Evolutionary conservation across 345 rosid species (phyloP).

Genomic region (Syzygium jambos): DNA sequence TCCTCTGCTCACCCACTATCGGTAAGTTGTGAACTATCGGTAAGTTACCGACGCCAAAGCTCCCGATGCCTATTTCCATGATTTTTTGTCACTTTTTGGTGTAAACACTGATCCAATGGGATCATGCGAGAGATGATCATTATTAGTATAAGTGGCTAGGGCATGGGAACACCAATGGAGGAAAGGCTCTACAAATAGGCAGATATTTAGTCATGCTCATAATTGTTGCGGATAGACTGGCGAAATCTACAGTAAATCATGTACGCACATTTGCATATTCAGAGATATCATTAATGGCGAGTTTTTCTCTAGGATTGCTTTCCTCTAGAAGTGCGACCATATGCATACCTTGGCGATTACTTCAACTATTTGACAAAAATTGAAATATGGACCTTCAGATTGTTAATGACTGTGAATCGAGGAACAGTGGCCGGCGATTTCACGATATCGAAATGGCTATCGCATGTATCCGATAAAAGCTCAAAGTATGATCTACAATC

Average conservation of each 20-base stretch:
- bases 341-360: not conserved
- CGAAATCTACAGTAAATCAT: too few species aligned
- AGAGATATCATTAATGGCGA: not conserved
- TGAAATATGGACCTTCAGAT: not conserved
- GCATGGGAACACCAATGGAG: not conserved
- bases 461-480: not conserved
- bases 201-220: not conserved
- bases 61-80: too few species aligned
- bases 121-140: not conserved
- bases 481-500: not conserved
- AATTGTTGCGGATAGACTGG: not conserved
- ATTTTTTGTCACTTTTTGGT: too few species aligned
- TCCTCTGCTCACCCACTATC: too few species aligned
- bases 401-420: too few species aligned
- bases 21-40: too few species aligned
- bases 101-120: not conserved
- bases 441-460: not conserved
- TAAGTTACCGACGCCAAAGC: too few species aligned
- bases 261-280: not conserved
- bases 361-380: not conserved
- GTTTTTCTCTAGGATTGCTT: not conserved
- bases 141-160: not conserved
- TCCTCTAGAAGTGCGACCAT: not conserved
- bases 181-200: not conserved
- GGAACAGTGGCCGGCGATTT: too few species aligned